A percentile compares a stretch with the other conserved stretches of the same genome.
These are phyloP conservation scores for Pseudogymnoascus destructans DNA, from an alignment of 2,329 filamentous ascomycete genomes.

Conservation along the genomic window DNA sequence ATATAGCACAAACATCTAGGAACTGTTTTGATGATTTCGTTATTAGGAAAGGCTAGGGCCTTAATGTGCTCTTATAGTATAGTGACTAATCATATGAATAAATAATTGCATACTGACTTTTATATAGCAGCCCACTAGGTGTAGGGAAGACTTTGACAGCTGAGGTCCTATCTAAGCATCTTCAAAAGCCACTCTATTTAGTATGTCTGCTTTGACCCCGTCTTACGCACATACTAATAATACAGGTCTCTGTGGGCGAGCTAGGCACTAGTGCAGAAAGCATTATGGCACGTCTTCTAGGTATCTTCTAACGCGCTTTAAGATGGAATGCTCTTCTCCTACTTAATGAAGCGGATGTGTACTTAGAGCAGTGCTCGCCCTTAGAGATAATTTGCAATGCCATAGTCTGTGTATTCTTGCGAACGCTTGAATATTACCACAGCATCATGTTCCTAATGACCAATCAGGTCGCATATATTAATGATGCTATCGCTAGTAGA, in stretches of 20 bases:
- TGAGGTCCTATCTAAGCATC: slow-evolving; percentile 12
- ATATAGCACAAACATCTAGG: neutral
- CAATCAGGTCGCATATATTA: slow-evolving; percentile 20
- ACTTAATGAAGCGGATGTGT: too few relatives aligned
- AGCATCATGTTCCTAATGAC: slow-evolving; percentile 29
- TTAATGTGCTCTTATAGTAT: slow-evolving; percentile 4
- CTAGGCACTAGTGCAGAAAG: neutral
- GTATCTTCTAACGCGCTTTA: neutral
- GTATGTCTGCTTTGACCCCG: neutral
- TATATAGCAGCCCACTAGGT: slow-evolving; percentile 1
- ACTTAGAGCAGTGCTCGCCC: too few relatives aligned
- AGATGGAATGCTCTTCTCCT: neutral
- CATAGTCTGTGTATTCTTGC: slow-evolving; percentile 18
- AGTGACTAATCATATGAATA: neutral
- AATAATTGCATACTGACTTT: slow-evolving; percentile 4
- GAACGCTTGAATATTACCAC: slow-evolving; percentile 28
- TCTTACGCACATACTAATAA: slow-evolving; percentile 17
- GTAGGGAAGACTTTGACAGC: too few relatives aligned
- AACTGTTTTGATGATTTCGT: neutral
- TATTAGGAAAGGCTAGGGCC: neutral
- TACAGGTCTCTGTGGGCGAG: neutral
- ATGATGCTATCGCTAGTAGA: slow-evolving; percentile 13
- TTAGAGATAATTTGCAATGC: too few relatives aligned
- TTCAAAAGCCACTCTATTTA: slow-evolving; percentile 4
- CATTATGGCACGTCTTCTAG: neutral